These are phyloP conservation scores for Pneumocystis oryctolagi DNA, from an alignment of 1,139 yeast species.

Conservation along the genomic window DNA sequence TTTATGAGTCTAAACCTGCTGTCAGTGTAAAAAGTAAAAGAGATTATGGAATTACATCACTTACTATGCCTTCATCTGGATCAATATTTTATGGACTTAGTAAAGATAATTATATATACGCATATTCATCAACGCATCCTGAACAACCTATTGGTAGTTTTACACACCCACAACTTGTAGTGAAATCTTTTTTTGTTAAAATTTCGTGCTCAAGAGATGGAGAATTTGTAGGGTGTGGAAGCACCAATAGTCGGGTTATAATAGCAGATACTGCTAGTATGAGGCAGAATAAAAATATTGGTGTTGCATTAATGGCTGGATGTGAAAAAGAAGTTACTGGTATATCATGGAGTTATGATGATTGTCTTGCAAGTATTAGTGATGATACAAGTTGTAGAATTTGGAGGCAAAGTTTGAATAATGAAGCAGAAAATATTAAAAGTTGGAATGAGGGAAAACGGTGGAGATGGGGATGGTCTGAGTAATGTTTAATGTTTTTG, in stretches of 20 bases:
- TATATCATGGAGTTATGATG: constrained; percentile 1
- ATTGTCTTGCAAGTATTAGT: constrained; percentile 1
- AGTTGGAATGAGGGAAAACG: not conserved
- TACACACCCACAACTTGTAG: not conserved
- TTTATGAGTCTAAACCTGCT: not conserved
- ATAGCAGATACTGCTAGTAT: not conserved
- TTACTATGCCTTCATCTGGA: not conserved
- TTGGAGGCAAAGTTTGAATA: not conserved
- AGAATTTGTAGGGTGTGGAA: constrained; percentile 1
- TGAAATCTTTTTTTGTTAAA: not conserved
- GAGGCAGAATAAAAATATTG: not conserved
- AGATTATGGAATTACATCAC: constrained; percentile 1
- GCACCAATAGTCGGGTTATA: not conserved
- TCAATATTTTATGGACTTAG: constrained; percentile 1
- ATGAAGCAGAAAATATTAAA: not conserved
- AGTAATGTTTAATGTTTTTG: not conserved
- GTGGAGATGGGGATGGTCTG: constrained; percentile 1
- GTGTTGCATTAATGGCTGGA: not conserved
- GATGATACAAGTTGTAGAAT: constrained; percentile 1
- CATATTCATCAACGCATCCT: not conserved
- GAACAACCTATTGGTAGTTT: constrained; percentile 1
- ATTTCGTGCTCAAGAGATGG: constrained; percentile 1
- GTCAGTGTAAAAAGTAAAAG: not conserved
- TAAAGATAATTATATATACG: not conserved
- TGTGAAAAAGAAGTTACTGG: constrained; percentile 1